phyloP scores from a whole-genome alignment of 805 yeast genomes.

The Saccharomycopsis selenospora region DNA sequence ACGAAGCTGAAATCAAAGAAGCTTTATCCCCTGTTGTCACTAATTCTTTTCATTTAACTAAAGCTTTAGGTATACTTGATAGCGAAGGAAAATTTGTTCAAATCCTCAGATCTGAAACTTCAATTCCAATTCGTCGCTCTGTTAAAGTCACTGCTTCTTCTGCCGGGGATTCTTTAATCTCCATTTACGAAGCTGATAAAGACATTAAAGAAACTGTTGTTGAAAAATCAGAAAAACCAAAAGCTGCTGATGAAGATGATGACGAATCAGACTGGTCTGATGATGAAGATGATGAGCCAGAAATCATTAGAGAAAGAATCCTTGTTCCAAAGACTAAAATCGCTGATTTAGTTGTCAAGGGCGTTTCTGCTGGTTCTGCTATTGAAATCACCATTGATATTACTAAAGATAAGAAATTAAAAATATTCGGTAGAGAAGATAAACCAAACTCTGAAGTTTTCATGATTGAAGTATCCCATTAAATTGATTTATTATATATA shows the following conservation, averaged over 20 bases:
- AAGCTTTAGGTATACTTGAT: constrained; percentile 78
- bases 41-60: constrained; percentile 78
- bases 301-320: constrained; percentile 66
- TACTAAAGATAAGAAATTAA: constrained; percentile 53
- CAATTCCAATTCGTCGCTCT: constrained; percentile 82
- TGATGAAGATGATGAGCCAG: constrained; percentile 82
- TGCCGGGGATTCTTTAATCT: constrained; percentile 55
- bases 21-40: constrained; percentile 76
- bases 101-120: constrained; percentile 73
- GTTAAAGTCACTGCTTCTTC: constrained; percentile 55
- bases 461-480: constrained; percentile 41
- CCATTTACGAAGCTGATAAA: constrained; percentile 80
- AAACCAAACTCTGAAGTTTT: constrained; percentile 50
- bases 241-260: constrained; percentile 44
- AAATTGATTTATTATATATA: too few species aligned
- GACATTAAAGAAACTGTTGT: constrained; percentile 74
- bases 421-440: constrained; percentile 56
- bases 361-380: constrained; percentile 53
- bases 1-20: constrained; percentile 73
- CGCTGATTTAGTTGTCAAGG: constrained; percentile 72
- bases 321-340: constrained; percentile 66
- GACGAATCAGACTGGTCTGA: constrained; percentile 45
- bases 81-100: constrained; percentile 67
- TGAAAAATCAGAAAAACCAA: constrained; percentile 53
- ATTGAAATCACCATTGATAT: constrained; percentile 55